Evolutionary conservation across 768 basidiomycete species (phyloP), one percentile per base, ranked within the genome.

Genomic region (Boletus huronensis): DNA sequence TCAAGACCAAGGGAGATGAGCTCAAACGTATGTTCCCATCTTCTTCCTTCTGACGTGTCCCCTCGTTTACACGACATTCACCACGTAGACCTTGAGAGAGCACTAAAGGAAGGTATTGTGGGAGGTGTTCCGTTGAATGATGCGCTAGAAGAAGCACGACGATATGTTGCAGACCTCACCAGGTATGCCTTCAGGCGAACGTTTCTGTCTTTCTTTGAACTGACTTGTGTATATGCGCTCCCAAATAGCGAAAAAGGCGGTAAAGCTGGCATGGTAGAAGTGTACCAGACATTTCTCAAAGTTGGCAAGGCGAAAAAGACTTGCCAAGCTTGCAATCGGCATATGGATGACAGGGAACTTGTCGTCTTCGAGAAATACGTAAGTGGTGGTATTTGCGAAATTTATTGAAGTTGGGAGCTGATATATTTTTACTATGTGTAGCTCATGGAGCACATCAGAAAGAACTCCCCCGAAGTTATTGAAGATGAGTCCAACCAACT

Each of bases 321-420:
- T 0, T 99, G 96, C 63, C 75, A 81, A 11, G 84, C 84, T 8
- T 98, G 96, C 66, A 83, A 84, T 61, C 82, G 94, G 1, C 75
- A 75, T 36, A 72, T 98, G 64, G 73, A 79, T 21, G 78, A 79
- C 26, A 63, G 67, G 2, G 85, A 85, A 41, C 60, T 81, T 43
- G 71, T 72, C 0, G 76, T 79, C 0, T 90, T 94, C 56, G 88
- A 94, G 68, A 80, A 78, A 71, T 83, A 83, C 63, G 92, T 90
- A 53, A 49, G 84, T 54, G 48, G 25, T 8, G 17, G 13, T 17
- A 2, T 39, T 34, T 34, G 17, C 8, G 9, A 8, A 2, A 7
- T 42, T 14, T 13, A 1, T 41, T 28, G 1, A 10, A 9, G 13
- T 6, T 0, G 1, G 16, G 11, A 13, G 10, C 51, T 53, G 35